Conservation (phyloP, 2,329 filamentous ascomycete species). For the Aspergillus phoenicis region DNA sequence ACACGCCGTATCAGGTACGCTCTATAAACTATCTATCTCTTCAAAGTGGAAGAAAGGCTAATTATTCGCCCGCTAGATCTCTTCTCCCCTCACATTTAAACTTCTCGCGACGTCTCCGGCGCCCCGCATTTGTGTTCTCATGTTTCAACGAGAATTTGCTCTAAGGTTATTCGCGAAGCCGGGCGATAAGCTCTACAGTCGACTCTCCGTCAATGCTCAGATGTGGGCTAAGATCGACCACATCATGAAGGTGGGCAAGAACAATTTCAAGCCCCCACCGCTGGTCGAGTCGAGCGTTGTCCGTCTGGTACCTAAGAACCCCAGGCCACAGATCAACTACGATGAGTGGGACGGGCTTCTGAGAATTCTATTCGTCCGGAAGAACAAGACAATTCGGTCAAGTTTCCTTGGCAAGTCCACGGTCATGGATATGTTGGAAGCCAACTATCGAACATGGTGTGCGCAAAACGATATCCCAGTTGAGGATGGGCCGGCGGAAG, state of each 20-base stretch:
- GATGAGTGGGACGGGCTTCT: constrained; percentile 94
- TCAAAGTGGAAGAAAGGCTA: not conserved
- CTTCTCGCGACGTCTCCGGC: constrained; percentile 79
- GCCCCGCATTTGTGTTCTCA: constrained; percentile 82
- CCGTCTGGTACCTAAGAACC: constrained; percentile 82
- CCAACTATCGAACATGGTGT: constrained; percentile 89
- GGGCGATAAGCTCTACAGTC: constrained; percentile 83
- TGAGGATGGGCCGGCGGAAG: constrained; percentile 62
- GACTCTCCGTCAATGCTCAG: constrained; percentile 90
- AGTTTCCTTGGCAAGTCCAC: constrained; percentile 79
- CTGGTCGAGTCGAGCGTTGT: constrained; percentile 91
- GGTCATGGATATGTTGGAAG: constrained; percentile 78
- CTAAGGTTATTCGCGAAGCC: constrained; percentile 85
- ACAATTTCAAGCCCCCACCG: constrained; percentile 95
- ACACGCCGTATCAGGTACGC: constrained; percentile 68
- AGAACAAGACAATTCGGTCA: constrained; percentile 86
- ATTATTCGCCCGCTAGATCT: constrained; percentile 62
- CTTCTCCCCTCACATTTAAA: constrained; percentile 87
- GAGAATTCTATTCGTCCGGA: constrained; percentile 78
- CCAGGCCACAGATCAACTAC: constrained; percentile 84
- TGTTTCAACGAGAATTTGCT: constrained; percentile 89
- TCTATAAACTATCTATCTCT: not conserved
- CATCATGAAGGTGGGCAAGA: constrained; percentile 91
- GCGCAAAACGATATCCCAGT: constrained; percentile 79
- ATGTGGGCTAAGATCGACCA: constrained; percentile 76